Base-by-base conservation (phyloP, 2,329 filamentous ascomycete genomes). In the Albifimbria verrucaria region DNA sequence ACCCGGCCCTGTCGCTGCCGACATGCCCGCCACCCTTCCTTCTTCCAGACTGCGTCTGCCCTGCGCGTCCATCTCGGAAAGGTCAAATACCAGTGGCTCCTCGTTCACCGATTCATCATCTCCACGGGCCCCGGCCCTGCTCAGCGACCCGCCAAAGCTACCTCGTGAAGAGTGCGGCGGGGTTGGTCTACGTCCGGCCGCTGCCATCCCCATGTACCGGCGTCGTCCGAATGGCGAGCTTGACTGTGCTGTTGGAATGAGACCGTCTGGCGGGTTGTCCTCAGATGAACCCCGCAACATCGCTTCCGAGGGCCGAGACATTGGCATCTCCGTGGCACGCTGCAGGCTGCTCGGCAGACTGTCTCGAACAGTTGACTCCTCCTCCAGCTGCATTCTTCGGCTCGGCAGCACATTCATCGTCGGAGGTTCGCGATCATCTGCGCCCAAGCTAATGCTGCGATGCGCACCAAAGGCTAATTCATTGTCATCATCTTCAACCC, bases 1-100 rank as follows among this genome's bases (percentile, higher is more conserved):
- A 77, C 17, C 65, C 65, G 45, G 65, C 68, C 51, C 71, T 67
- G 25, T 76, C 68, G 22, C 69, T 63, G 18, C 71, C 77, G 49
- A 72, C 68, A 53, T 71, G 71, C 21, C 67, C 65, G 24, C 70
- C 68, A 3, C 72, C 68, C 73, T 67, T 1, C 68, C 71, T 56
- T 86, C 83, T 58, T 87, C 83, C 7, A 86, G 66, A 59, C 81
- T 86, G 56, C 80, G 76, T 56, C 83, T 74, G 44, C 78, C 78
- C 52, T 78, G 77, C 18, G 80, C 75, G 59, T 85, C 84, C 64
- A 89, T 81, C 67, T 90, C 87, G 32, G 85, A 88, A 77, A 90
- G 83, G 57, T 87, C 85, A 67, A 90, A 90, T 10, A 90, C 76
- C 10, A 90, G 68, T 1, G 85, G 85, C 62, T 90, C 87, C 51